Base-by-base conservation (phyloP, 805 yeast genomes). In the Metschnikowia colocasiae region DNA sequence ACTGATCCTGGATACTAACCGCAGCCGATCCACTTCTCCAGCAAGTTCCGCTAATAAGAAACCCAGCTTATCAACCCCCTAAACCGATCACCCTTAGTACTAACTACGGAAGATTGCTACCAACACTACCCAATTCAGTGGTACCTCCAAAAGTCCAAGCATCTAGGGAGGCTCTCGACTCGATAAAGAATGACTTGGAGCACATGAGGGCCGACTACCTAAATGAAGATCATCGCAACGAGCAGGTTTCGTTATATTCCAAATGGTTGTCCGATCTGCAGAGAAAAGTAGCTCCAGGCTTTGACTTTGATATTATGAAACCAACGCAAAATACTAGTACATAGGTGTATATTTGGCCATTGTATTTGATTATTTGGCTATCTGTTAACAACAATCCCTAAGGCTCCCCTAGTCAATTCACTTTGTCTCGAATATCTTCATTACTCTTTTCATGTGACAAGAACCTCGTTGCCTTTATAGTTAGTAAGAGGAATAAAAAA, bases 21-120 rank as follows among this genome's bases (percentile, higher is more conserved):
- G 22, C 33, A 76, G 80, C 75, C 22, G 80, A 79, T 51, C 71
- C 78, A 0, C 50, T 75, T 12, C 65, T 80, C 5, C 66, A 74
- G 30, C 81, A 80, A 50, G 74, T 81, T 0, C 85, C 86, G 0
- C 68, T 81, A 33, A 73, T 79, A 13, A 66, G 75, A 32, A 78
- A 81, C 47, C 84, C 82, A 3, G 64, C 65, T 22, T 72, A 64
- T 51, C 74, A 70, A 46, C 78, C 82, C 1, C 85, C 86, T 15
- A 76, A 71, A 49, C 76, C 84, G 0, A 72, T 81, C 12, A 73
- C 79, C 6, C 65, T 81, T 31, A 79, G 82, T 31, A 61, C 72
- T 27, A 74, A 74, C 51, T 82, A 76, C 59, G 64, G 46, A 1
- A 67, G 67, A 49, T 53, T 72, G 20, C 55, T 71, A 19, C 69